phyloP scores from a whole-genome alignment of 2,329 filamentous ascomycete genomes.

The Aspergillus sergii region DNA sequence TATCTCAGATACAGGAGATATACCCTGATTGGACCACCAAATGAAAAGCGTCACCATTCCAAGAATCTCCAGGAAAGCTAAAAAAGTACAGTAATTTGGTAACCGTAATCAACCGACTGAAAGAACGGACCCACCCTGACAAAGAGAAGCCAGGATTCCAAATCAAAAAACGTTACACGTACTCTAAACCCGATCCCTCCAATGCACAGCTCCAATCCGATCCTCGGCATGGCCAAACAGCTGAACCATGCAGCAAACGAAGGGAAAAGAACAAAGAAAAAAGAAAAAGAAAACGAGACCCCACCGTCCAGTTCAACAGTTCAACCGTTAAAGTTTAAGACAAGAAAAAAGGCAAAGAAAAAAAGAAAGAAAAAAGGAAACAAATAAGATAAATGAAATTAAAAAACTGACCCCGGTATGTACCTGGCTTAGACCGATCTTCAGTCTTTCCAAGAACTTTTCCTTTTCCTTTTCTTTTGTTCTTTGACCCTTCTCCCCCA shows the following conservation, averaged over 20 bases:
- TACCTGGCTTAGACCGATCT: background rate
- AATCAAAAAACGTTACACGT: background rate
- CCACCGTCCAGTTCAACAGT: background rate
- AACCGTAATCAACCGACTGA: background rate
- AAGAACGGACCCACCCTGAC: background rate
- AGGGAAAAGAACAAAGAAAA: background rate
- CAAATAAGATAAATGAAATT: background rate
- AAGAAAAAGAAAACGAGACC: background rate
- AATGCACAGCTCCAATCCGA: background rate
- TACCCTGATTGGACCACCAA: background rate
- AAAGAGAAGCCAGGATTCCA: background rate
- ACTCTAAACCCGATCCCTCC: background rate
- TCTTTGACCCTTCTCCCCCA: background rate
- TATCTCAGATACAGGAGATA: background rate
- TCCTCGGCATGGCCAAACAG: background rate
- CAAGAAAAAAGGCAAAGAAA: background rate
- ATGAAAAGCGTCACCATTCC: background rate
- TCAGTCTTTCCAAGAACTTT: background rate
- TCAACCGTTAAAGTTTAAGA: background rate
- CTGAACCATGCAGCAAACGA: background rate
- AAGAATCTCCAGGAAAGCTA: background rate
- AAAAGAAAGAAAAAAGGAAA: background rate
- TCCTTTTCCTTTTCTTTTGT: background rate
- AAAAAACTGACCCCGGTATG: background rate
- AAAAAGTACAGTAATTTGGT: background rate